Base-by-base conservation (phyloP, 305 asterid species). In the Fraxinus paxiana region DNA sequence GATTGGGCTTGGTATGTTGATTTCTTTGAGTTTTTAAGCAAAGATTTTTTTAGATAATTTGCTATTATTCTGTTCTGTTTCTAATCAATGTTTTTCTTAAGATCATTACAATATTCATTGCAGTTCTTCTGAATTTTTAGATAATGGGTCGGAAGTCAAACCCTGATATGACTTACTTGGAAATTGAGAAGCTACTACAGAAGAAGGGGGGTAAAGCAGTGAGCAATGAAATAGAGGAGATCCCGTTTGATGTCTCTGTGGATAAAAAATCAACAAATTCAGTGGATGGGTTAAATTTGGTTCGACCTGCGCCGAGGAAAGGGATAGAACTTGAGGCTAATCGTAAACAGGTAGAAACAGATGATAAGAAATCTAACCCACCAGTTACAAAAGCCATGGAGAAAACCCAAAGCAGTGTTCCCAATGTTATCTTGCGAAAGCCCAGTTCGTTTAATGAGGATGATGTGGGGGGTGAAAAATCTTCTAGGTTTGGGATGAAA, bases 351-450 rank as follows among this genome's bases (percentile, higher is more conserved):
- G 79, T 83, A 76, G 78, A 83, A 63, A 43, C 72, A 69, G 77
- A 84, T 75, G 84, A 79, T 24, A 82, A 80, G 82, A 87, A 76
- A 48, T 83, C 83, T 63, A 79, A n/a, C 24, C 81, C 35, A 12
- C 88, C 91, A 46, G 78, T 67, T 43, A 69, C 18, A 76, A 84
- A 77, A 76, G 84, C 86, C 67, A 71, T 77, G 67, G 81, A 84
- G 70, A 89, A 87, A 82, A 86, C 73, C 75, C 86, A 81, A 86
- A 84, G 90, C 88, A 87, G 87, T 61, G 90, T 92, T 69, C 97
- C 99, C 1, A 89, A 94, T 86, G 97, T 95, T 79, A 90, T 90
- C 82, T 84, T 95, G 82, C 86, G 99, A 33, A 95, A 94, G 83
- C 97, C 98, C 3, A 81, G 91, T 51, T 31, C 83, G 22, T 88